Evolutionary conservation across 441 rosid species (phyloP).

Genomic region (Eruca vesicaria): DNA sequence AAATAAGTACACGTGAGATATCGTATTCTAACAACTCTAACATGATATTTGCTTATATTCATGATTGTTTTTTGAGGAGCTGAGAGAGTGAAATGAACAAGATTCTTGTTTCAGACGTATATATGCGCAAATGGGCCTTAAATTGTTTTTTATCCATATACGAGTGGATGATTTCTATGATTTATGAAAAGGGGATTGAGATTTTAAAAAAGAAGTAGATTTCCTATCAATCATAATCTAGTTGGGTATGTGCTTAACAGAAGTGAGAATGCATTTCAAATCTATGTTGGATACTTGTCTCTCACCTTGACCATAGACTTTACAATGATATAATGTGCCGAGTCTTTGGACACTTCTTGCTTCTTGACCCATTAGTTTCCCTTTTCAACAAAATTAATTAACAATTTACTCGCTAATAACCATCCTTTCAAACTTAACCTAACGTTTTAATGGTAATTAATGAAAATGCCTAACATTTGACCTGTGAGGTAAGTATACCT

Average conservation of each 20-base stretch:
- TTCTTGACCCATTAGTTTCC: not conserved
- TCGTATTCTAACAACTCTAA: not conserved
- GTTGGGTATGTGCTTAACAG: conserved; percentile 24
- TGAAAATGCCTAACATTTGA: conserved; percentile 35
- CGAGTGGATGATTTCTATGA: not conserved
- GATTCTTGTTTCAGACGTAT: not conserved
- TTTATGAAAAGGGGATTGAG: not conserved
- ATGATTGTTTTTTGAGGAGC: not conserved
- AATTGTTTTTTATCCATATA: not conserved
- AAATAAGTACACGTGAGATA: not conserved
- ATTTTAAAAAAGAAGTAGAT: conserved; percentile 1
- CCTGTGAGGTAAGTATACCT: conserved; percentile 13
- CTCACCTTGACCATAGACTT: conserved; percentile 21
- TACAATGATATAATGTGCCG: conserved; percentile 14
- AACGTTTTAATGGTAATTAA: conserved; percentile 27
- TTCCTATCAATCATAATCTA: conserved; percentile 22
- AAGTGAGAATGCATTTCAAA: conserved; percentile 5
- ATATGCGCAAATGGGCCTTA: not conserved
- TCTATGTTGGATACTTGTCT: conserved; percentile 14
- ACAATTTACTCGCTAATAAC: conserved; percentile 6
- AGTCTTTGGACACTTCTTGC: conserved; percentile 26
- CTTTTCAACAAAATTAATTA: conserved; percentile 13
- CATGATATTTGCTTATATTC: not conserved
- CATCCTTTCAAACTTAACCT: conserved; percentile 27
- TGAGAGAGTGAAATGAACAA: not conserved